Conservation (phyloP, 2,329 filamentous ascomycete species). For the Cordyceps cateniannulata region DNA sequence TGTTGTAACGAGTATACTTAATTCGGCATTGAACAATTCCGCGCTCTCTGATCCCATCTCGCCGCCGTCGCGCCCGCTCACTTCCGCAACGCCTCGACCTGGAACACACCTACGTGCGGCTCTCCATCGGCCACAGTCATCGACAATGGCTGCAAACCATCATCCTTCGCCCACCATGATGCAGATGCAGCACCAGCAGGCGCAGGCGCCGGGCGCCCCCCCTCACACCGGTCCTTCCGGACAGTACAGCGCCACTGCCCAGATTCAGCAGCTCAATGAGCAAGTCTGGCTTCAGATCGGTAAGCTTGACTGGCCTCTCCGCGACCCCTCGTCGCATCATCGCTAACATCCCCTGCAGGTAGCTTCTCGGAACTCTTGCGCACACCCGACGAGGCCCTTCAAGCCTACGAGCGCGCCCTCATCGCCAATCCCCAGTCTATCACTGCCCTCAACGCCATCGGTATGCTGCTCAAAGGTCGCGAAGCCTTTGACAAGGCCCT, state of each 20-base stretch:
- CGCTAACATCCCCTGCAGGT: slow-evolving; percentile 46
- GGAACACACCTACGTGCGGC: slow-evolving; percentile 15
- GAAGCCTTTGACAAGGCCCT: slow-evolving; percentile 93
- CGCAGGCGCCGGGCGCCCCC: slow-evolving; percentile 48
- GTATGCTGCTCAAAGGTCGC: slow-evolving; percentile 80
- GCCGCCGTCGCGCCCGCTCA: not conserved
- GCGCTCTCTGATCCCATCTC: not conserved
- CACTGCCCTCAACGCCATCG: slow-evolving; percentile 88
- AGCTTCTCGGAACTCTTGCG: slow-evolving; percentile 82
- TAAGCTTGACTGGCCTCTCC: slow-evolving; percentile 34
- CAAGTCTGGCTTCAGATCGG: slow-evolving; percentile 88
- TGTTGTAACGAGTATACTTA: not conserved
- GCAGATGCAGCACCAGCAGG: slow-evolving; percentile 56
- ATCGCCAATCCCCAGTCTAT: slow-evolving; percentile 84
- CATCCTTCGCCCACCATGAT: slow-evolving; percentile 78
- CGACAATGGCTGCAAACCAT: slow-evolving; percentile 60
- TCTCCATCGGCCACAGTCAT: slow-evolving; percentile 10
- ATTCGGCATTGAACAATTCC: slow-evolving; percentile 2
- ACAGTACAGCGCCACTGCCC: slow-evolving; percentile 62
- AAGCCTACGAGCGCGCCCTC: slow-evolving; percentile 84
- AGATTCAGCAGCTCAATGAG: slow-evolving; percentile 75
- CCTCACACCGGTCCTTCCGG: slow-evolving; percentile 44
- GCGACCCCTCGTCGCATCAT: slow-evolving; percentile 18
- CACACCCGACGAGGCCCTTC: slow-evolving; percentile 81
- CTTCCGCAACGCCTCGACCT: slow-evolving; percentile 9